Conservation (phyloP, 352 stramenopile genomes). For the Pythium myriotylum region DNA sequence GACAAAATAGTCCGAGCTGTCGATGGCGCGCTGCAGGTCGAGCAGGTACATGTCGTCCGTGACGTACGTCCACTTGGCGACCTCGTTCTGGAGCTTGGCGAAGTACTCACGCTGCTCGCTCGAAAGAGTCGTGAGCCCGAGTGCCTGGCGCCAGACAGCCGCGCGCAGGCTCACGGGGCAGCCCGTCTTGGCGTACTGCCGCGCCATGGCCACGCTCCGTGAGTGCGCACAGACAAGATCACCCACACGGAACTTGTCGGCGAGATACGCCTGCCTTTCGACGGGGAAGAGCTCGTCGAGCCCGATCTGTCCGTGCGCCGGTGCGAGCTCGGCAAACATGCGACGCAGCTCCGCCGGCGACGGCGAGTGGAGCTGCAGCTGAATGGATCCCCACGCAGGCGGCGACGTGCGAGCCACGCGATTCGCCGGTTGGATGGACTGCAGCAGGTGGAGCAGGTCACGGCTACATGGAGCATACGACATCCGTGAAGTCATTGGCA, state of each 20-base stretch:
- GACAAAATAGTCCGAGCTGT: constrained; percentile 83
- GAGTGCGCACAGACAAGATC: constrained; percentile 57
- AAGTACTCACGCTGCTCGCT: constrained; percentile 45
- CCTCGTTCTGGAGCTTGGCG: constrained; percentile 43
- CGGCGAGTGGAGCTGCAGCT: constrained; percentile 50
- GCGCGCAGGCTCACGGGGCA: constrained; percentile 60
- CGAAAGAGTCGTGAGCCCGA: constrained; percentile 37
- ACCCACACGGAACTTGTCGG: constrained; percentile 68
- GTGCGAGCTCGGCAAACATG: constrained; percentile 55
- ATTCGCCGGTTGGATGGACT: constrained; percentile 62
- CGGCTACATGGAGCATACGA: constrained; percentile 41
- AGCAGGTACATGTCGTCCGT: constrained; percentile 84
- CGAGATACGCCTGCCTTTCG: constrained; percentile 55
- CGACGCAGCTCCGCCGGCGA: constrained; percentile 46
- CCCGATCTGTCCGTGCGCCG: constrained; percentile 55
- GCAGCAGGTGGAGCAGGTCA: constrained; percentile 63
- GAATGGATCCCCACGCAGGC: constrained; percentile 48
- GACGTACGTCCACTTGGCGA: constrained; percentile 44
- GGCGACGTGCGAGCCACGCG: constrained; percentile 11
- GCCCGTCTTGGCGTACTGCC: constrained; percentile 79
- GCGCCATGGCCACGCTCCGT: constrained; percentile 67
- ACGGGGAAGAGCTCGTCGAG: constrained; percentile 63
- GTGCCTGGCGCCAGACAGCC: constrained; percentile 66
- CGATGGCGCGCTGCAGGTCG: constrained; percentile 74
- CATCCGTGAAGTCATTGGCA: too few relatives aligned